Evolutionary conservation across 2,329 filamentous ascomycete species (phyloP), one percentile per base, ranked within the genome.

Genomic region (Plenodomus tracheiphilus): DNA sequence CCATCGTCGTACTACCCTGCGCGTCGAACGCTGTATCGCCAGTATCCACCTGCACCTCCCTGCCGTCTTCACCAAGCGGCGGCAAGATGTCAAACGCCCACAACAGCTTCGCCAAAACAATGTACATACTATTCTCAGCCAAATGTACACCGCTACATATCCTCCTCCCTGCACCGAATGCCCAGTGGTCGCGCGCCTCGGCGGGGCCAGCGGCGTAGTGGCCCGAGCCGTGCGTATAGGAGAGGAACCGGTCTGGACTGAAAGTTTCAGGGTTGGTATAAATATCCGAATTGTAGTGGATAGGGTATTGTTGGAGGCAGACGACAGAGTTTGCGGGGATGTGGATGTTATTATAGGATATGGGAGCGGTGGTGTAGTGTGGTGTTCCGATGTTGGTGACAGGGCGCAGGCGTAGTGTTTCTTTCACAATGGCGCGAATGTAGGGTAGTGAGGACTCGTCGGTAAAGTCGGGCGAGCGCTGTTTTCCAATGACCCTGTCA

Each of bases 81-180:
- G 77, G 76, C 16, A 54, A 43, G 4, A 81, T 68, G 9, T 74
- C 66, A 44, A 83, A 82, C 0, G 74, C 76, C 1, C 81, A 75
- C 2, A 85, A 57, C 0, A 74, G 61, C 37, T 78, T 78, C 0
- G 73, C 77, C 9, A 78, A 59, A 25, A 63, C 73, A 36, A 78
- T 57, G 49, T 70, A 78, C 30, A 78, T 56, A 3, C 72, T 71
- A 10, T 68, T 68, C 20, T 78, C 75, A 0, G 77, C 77, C n/a
- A 78, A 55, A 38, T 74, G 62, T 4, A 72, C 56, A 1, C 74
- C 76, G 4, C 72, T 70, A 47, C 76, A 79, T 11, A 77, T 70
- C 7, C 74, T 66, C 4, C 76, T 65, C 4, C 76, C 74, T 15
- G 72, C 77, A 4, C 76, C 75, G 45, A 77, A 75, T n/a, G 62